These are phyloP conservation scores for Pseudopyricularia cyperi DNA, from an alignment of 2,329 filamentous ascomycete genomes.

Conservation along the genomic window DNA sequence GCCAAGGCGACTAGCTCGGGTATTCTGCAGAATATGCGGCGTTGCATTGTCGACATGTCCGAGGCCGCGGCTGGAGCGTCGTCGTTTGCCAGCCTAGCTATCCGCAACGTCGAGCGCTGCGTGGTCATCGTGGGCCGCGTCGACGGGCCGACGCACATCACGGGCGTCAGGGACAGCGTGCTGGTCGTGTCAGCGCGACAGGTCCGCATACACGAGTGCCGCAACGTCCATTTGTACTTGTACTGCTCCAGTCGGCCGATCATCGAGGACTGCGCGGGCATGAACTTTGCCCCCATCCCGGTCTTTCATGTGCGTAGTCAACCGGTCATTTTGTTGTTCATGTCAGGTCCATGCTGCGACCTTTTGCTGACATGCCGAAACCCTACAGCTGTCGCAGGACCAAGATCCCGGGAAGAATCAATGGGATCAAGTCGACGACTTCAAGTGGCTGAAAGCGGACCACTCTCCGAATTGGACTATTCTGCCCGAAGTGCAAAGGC, in stretches of 20 bases:
- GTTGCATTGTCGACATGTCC: slow-evolving; percentile 72
- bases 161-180: slow-evolving; percentile 57
- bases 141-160: slow-evolving; percentile 72
- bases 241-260: slow-evolving; percentile 75
- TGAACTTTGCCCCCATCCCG: slow-evolving; percentile 72
- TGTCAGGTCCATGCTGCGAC: slow-evolving; percentile 6
- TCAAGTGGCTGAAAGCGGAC: slow-evolving; percentile 87
- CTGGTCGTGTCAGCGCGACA: slow-evolving; percentile 73
- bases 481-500: slow-evolving; percentile 44
- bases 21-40: slow-evolving; percentile 53
- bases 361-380: slow-evolving; percentile 6
- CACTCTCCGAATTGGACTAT: slow-evolving; percentile 81
- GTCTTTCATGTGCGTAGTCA: slow-evolving; percentile 44
- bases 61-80: slow-evolving; percentile 43
- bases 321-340: not conserved
- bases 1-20: slow-evolving; percentile 61
- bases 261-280: slow-evolving; percentile 72
- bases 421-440: slow-evolving; percentile 90
- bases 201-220: slow-evolving; percentile 83
- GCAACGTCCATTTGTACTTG: slow-evolving; percentile 71
- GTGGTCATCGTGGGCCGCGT: slow-evolving; percentile 71
- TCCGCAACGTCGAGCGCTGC: slow-evolving; percentile 58
- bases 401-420: slow-evolving; percentile 40
- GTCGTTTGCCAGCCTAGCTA: slow-evolving; percentile 54
- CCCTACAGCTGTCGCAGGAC: slow-evolving; percentile 12